Evolutionary conservation across 106 monocot species (phyloP).

Genomic region (Allium cepa): DNA sequence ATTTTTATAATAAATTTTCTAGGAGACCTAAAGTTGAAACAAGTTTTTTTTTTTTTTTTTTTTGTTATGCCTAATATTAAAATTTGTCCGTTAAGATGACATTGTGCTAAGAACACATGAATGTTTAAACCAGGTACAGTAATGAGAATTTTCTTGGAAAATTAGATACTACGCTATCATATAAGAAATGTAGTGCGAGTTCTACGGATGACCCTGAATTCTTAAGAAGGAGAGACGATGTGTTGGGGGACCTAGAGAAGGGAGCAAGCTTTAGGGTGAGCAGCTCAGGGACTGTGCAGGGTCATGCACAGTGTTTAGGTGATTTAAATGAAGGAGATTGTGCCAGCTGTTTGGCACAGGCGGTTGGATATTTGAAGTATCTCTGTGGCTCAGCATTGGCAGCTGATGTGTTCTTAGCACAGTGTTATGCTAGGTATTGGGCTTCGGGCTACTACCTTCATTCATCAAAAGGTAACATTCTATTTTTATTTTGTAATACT

Average conservation of each 20-base stretch:
- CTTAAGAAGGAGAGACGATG: conserved; percentile 59
- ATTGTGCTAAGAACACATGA: too few relatives aligned
- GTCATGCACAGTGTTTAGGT: conserved; percentile 71
- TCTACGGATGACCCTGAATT: conserved; percentile 38
- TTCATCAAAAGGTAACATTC: conserved; percentile 29
- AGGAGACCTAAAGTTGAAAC: too few relatives aligned
- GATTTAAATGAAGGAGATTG: conserved; percentile 49
- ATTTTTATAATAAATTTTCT: too few relatives aligned
- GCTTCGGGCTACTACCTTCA: conserved; percentile 63
- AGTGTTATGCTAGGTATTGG: conserved; percentile 94
- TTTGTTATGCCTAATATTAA: too few relatives aligned
- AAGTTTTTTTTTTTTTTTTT: too few relatives aligned
- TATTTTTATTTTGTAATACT: too few relatives aligned
- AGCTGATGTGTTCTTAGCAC: conserved; percentile 56
- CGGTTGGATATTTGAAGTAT: conserved; percentile 49
- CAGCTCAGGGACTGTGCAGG: conserved; percentile 68
- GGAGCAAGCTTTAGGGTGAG: conserved; percentile 61
- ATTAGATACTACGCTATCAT: conserved; percentile 40
- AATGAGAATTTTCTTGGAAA: conserved; percentile 54
- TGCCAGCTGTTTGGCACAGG: conserved; percentile 48
- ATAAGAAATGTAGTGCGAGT: conserved; percentile 50
- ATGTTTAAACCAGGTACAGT: conserved; percentile 21
- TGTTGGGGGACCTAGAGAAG: conserved; percentile 41
- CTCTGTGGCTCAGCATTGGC: conserved; percentile 63
- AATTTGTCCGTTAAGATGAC: too few relatives aligned